Conservation (phyloP, 805 yeast genomes). For the Wickerhamomyces tratensis region DNA sequence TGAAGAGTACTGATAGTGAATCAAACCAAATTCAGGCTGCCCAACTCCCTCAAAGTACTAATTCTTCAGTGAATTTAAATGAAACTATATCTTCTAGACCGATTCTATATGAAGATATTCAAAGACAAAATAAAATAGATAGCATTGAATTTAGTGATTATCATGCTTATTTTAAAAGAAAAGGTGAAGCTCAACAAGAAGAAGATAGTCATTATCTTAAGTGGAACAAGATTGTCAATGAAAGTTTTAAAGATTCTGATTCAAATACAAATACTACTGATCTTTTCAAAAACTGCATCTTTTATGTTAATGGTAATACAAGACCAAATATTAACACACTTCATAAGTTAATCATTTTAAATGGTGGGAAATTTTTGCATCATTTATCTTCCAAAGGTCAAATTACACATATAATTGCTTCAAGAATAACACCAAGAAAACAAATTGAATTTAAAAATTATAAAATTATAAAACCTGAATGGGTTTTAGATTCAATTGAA, state of each 20-base stretch:
- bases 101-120: not conserved
- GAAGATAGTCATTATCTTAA: slow-evolving; percentile 39
- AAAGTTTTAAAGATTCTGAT: too few species aligned
- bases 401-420: slow-evolving; percentile 82
- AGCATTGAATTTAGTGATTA: slow-evolving; percentile 51
- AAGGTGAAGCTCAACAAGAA: slow-evolving; percentile 51
- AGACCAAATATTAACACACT: slow-evolving; percentile 67
- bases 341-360: slow-evolving; percentile 56
- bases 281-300: slow-evolving; percentile 52
- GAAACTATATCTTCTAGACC: too few species aligned
- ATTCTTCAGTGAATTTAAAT: too few species aligned
- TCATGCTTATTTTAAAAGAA: slow-evolving; percentile 52
- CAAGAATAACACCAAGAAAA: slow-evolving; percentile 70
- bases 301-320: slow-evolving; percentile 88
- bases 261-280: slow-evolving; percentile 1
- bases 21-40: too few species aligned
- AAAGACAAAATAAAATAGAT: not conserved
- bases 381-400: slow-evolving; percentile 59
- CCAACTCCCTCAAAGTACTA: too few species aligned
- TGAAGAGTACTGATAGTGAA: not conserved
- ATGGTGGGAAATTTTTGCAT: slow-evolving; percentile 76
- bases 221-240: slow-evolving; percentile 27
- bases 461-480: slow-evolving; percentile 71
- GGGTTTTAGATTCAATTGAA: slow-evolving; percentile 65
- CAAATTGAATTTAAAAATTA: slow-evolving; percentile 51